Conservation (phyloP, 2,329 filamentous ascomycete species). For the Aspergillus sp. region DNA sequence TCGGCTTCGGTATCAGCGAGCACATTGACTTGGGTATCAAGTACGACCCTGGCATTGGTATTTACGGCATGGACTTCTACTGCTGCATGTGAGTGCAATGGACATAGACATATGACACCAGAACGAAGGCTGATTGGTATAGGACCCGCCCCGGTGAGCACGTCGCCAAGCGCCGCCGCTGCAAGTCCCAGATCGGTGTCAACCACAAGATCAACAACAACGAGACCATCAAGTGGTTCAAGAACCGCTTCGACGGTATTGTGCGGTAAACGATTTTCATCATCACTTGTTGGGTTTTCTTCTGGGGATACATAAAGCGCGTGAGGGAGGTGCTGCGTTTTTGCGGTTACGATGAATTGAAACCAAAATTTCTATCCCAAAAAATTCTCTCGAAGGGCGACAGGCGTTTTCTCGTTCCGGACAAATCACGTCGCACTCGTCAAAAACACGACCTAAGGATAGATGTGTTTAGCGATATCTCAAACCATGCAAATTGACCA, state of each 20-base stretch:
- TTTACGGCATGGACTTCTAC: slow-evolving; percentile 99
- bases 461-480: slow-evolving; percentile 35
- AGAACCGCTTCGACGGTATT: slow-evolving; percentile 94
- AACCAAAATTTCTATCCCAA: slow-evolving; percentile 8
- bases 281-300: slow-evolving; percentile 8
- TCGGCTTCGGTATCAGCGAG: slow-evolving; percentile 99
- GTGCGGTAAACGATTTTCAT: slow-evolving; percentile 66
- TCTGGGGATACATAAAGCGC: slow-evolving; percentile 12
- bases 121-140: slow-evolving; percentile 5
- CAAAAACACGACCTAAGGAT: slow-evolving; percentile 27
- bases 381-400: slow-evolving; percentile 3
- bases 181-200: slow-evolving; percentile 76
- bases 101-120: neutral
- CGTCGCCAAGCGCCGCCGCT: slow-evolving; percentile 88
- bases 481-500: slow-evolving; percentile 11
- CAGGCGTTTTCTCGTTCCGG: slow-evolving; percentile 14
- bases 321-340: slow-evolving; percentile 23
- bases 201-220: slow-evolving; percentile 87
- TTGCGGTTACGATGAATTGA: slow-evolving; percentile 28
- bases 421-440: slow-evolving; percentile 18
- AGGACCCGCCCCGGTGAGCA: slow-evolving; percentile 96
- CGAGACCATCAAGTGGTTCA: slow-evolving; percentile 98
- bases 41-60: slow-evolving; percentile 96
- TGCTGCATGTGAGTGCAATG: slow-evolving; percentile 76
- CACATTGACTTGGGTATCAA: slow-evolving; percentile 99